Conservation (phyloP, 202 grass and related monocot genomes). For the Zizania palustris region DNA sequence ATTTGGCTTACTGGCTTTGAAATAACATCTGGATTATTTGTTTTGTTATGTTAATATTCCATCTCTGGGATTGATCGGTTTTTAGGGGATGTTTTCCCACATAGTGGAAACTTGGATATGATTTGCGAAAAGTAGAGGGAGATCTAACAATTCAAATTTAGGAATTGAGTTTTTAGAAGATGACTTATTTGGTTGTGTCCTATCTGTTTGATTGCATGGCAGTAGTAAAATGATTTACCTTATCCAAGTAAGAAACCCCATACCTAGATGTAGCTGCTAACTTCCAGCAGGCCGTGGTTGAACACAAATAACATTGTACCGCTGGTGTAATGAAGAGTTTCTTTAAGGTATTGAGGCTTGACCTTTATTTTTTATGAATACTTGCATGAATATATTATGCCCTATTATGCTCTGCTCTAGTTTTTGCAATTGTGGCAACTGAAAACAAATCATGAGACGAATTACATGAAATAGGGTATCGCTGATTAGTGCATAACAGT, state of each 20-base stretch:
- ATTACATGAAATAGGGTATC: background rate
- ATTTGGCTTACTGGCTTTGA: background rate
- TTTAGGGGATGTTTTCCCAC: background rate
- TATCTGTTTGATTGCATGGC: background rate
- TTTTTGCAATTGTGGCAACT: background rate
- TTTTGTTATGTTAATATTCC: background rate
- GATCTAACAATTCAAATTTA: background rate
- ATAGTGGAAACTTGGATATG: background rate
- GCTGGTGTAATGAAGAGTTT: background rate
- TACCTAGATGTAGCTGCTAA: background rate
- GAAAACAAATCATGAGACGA: background rate
- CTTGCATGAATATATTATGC: background rate
- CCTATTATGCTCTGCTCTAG: background rate
- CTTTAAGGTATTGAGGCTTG: background rate
- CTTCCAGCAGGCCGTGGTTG: conserved; percentile 12
- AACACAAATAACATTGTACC: conserved; percentile 5
- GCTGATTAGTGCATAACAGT: too few relatives aligned
- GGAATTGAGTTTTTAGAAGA: conserved; percentile 29
- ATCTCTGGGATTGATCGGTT: background rate
- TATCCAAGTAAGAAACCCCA: conserved; percentile 5
- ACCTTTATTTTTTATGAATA: background rate
- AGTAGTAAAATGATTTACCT: background rate
- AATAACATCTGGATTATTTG: background rate
- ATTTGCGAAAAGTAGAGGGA: background rate
- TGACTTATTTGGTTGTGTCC: conserved; percentile 7